phyloP scores from a whole-genome alignment of 169 alveolate genomes.

The Plasmodium gonderi region DNA sequence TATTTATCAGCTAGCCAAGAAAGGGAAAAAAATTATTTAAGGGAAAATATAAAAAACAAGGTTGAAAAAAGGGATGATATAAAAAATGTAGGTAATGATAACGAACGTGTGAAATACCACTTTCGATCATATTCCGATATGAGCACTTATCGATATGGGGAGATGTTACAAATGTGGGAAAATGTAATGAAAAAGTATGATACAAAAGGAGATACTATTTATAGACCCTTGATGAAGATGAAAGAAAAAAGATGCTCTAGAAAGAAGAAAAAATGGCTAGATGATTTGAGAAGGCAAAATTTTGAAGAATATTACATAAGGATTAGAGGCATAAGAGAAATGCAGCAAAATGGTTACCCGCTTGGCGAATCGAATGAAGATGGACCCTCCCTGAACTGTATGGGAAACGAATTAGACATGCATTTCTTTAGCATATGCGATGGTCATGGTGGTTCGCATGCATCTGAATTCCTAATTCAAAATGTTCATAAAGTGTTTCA shows the following conservation, averaged over 20 bases:
- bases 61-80: not conserved
- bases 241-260: not conserved
- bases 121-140: not conserved
- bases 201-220: not conserved
- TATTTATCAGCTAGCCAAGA: not conserved
- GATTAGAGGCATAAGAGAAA: not conserved
- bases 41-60: not conserved
- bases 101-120: not conserved
- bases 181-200: not conserved
- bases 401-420: conserved; percentile 15
- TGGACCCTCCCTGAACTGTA: not conserved
- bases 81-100: not conserved
- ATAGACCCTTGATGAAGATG: not conserved
- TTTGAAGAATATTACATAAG: conserved; percentile 17
- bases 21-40: not conserved
- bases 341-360: not conserved
- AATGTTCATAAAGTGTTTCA: conserved; percentile 44
- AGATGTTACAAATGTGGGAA: not conserved
- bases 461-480: conserved; percentile 39
- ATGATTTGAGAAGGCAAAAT: not conserved
- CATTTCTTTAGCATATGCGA: conserved; percentile 72
- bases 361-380: not conserved
- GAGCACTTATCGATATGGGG: not conserved
- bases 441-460: conserved; percentile 65
- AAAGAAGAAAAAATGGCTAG: not conserved